Base-by-base conservation (phyloP, 2,329 filamentous ascomycete genomes). In the Talaromyces funiculosus region DNA sequence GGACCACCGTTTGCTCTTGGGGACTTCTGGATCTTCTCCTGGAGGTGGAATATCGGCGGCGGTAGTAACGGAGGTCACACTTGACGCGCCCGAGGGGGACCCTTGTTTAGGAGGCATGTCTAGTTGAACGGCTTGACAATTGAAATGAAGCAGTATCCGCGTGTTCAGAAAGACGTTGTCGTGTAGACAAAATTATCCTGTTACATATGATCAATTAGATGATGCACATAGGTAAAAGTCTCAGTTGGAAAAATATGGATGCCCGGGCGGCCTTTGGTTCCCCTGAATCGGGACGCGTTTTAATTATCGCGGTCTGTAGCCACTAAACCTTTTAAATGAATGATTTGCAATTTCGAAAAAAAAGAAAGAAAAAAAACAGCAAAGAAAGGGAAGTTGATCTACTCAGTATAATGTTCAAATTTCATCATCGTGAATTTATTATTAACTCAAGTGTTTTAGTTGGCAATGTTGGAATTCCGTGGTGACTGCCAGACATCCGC, bases 1-100 rank as follows among this genome's bases (percentile, higher is more conserved):
- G 2, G 72, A 63, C 72, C 73, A 76, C 54, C 70, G 69, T 18
- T 64, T 38, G 24, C 42, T 59, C 3, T 26, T 45, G 16, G 57
- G 57, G 5, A 59, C 35, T 10, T 56, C 35, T 38, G 51, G 45
- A 5, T 49, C 45, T 8, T 10, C 22, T 18, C 16, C 22, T 31
- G 24, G 24, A 12, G 1, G 2, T 18, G 16, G 14, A 2, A 1
- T 26, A 24, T 47, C n/a, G 14, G 43, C 12, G 16, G 43, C n/a
- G 22, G 20, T 45, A n/a, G 45, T 18, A 18, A 7, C n/a, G 45
- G 45, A 49, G 7, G 45, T n/a, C n/a, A n/a, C 45, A 31, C 16
- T 31, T 29, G 45, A 49, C 16, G 45, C 45, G 24, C 26, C 31
- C 16, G 45, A 49, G 3, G 45, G 16, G n/a, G 0, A 24, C 8